phyloP scores from a whole-genome alignment of 495 filamentous ascomycete species.

The Penicillium flavigenum region DNA sequence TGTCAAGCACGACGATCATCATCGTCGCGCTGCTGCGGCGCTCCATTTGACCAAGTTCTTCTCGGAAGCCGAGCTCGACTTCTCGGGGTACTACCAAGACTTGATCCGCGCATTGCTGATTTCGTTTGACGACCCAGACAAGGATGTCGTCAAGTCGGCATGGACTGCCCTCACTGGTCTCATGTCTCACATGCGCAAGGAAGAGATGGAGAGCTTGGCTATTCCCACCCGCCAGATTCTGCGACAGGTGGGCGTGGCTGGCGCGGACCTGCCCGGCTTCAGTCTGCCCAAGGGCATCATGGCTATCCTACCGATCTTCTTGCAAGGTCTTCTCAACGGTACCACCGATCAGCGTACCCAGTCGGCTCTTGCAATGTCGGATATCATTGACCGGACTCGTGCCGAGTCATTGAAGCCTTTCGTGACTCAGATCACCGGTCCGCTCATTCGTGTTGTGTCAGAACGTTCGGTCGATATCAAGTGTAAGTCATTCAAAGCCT shows the following conservation, averaged over 20 bases:
- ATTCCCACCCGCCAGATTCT: slow-evolving; percentile 80
- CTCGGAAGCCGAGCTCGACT: slow-evolving; percentile 74
- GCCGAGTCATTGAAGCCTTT: slow-evolving; percentile 83
- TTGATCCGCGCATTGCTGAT: slow-evolving; percentile 85
- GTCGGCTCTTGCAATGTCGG: slow-evolving; percentile 88
- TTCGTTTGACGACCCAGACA: slow-evolving; percentile 85
- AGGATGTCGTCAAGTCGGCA: slow-evolving; percentile 83
- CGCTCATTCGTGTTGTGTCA: slow-evolving; percentile 93
- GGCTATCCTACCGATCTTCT: slow-evolving; percentile 92
- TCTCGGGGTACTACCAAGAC: slow-evolving; percentile 91
- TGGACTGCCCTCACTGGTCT: slow-evolving; percentile 88
- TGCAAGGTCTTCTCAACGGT: slow-evolving; percentile 96
- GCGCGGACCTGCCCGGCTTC: slow-evolving; percentile 84
- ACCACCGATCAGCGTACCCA: slow-evolving; percentile 87
- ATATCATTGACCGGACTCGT: slow-evolving; percentile 88
- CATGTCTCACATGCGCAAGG: slow-evolving; percentile 86
- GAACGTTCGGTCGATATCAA: slow-evolving; percentile 95
- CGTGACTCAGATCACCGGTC: slow-evolving; percentile 96
- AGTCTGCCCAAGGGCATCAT: slow-evolving; percentile 95
- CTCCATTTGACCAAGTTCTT: slow-evolving; percentile 88
- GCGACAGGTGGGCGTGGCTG: slow-evolving; percentile 82
- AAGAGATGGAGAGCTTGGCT: slow-evolving; percentile 97
- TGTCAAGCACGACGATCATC: slow-evolving; percentile 90
- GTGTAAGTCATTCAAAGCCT: slow-evolving; percentile 34
- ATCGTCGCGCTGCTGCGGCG: slow-evolving; percentile 72